phyloP scores from a whole-genome alignment of 768 basidiomycete species.

The Xerocomellus chrysenteron region DNA sequence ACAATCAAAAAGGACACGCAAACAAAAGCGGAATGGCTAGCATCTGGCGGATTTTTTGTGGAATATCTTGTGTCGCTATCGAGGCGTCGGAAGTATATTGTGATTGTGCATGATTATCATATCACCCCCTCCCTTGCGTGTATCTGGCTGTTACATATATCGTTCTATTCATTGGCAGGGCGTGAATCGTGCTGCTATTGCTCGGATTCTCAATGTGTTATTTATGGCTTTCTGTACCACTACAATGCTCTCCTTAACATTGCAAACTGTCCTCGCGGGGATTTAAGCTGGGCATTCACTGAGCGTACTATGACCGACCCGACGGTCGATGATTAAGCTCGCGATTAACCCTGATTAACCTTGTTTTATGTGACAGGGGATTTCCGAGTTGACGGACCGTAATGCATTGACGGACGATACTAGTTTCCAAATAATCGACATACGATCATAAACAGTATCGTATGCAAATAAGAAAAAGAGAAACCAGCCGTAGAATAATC shows the following conservation, averaged over 20 bases:
- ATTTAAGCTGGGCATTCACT: neutral
- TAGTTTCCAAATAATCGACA: constrained; percentile 10
- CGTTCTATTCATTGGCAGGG: constrained; percentile 29
- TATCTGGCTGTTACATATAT: constrained; percentile 31
- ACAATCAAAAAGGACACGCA: constrained; percentile 54
- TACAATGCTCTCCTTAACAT: constrained; percentile 24
- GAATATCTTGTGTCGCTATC: constrained; percentile 35
- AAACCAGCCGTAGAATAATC: neutral
- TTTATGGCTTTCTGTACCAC: constrained; percentile 38
- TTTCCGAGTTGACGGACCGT: neutral
- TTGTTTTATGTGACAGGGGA: constrained; percentile 1
- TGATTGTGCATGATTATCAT: constrained; percentile 22
- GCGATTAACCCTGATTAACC: constrained; percentile 23
- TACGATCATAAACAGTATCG: constrained; percentile 14
- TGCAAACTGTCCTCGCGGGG: constrained; percentile 15
- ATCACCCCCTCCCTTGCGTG: constrained; percentile 11
- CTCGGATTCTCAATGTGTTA: constrained; percentile 34
- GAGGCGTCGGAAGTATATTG: constrained; percentile 32
- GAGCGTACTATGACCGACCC: neutral
- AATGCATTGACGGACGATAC: constrained; percentile 9
- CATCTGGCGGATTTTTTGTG: constrained; percentile 31
- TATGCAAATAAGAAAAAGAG: constrained; percentile 11
- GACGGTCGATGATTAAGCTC: constrained; percentile 12
- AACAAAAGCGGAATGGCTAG: constrained; percentile 52
- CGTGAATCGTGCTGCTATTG: constrained; percentile 20